Base-by-base conservation (phyloP, 1,284 basidiomycete genomes). In the Bjerkandera adusta region DNA sequence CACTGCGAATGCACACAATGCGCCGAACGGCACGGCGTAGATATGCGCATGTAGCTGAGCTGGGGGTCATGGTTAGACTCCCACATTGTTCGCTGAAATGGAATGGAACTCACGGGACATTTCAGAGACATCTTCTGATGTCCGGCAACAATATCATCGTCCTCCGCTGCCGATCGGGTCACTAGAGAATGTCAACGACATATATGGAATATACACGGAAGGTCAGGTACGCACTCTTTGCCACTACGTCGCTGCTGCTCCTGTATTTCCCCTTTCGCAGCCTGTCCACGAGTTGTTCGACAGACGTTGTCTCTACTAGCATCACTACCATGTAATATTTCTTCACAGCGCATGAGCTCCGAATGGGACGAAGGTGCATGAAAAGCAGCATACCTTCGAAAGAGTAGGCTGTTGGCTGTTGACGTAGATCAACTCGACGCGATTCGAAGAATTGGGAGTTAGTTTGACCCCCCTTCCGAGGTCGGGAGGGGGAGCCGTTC, bases 1-100 rank as follows among this genome's bases (percentile, higher is more conserved):
- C 97, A 99, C 60, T 97, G 92, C 2, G 91, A 72, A 65, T 99
- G 97, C 18, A 89, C 81, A 63, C 97, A 99, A 52, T 77, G 72
- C 11, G 72, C 76, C 0, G 96, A 95, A 13, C 96, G 87, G 61
- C 90, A 87, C 2, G 97, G 96, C 0, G 81, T 88, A 22, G 68
- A 73, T 49, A 99, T 86, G 10, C 95, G 88, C 67, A 87, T 83
- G 61, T 92, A 97, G 42, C 92, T 94, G 48, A 99, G 70, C 87
- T 97, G 57, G 2, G 43, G 46, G 39, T 20, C 36, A 36, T 48
- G 21, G 43, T 41, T 20, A 15, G 45, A 48, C 26, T 27, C 33
- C n/a, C n/a, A n/a, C n/a, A n/a, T n/a, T n/a, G n/a, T n/a, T 13
- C 38, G 4, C 16, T 4, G 6, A 18, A 3, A 40, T 25, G 10